A percentile compares a stretch with the other conserved stretches of the same genome.
Conservation (phyloP, 78 protist species). For the Dictyostelium capitatum region DNA sequence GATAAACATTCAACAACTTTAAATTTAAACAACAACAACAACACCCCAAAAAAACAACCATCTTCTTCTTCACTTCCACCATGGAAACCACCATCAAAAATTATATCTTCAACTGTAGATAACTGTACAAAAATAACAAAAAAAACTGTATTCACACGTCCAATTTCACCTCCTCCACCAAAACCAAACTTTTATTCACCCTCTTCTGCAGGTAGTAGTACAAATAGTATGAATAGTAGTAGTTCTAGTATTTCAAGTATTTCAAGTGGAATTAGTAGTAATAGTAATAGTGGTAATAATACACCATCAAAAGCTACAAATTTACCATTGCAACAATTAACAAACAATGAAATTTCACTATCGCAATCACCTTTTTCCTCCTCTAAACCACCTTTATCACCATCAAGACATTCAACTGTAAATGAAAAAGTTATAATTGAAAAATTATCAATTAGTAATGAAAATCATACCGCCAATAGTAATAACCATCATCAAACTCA, state of each 20-base stretch:
- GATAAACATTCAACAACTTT: not conserved
- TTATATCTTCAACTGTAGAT: not conserved
- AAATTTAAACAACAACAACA: not conserved
- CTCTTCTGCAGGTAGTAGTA: not conserved
- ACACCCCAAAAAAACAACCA: constrained; percentile 26
- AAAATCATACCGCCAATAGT: not conserved
- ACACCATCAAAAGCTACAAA: constrained; percentile 2
- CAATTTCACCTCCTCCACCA: constrained; percentile 48
- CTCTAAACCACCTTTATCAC: constrained; percentile 9
- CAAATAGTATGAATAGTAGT: not conserved
- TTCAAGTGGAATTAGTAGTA: not conserved
- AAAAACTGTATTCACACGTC: constrained; percentile 5
- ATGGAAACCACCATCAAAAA: constrained; percentile 5
- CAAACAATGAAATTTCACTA: constrained; percentile 1
- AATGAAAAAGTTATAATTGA: not conserved
- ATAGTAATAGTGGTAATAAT: not conserved
- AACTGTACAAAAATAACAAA: constrained; percentile 18
- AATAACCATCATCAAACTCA: not conserved
- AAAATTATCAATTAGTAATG: not conserved
- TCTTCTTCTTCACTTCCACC: not conserved
- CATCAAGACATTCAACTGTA: not conserved
- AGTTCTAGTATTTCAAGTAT: not conserved
- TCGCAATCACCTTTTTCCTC: not conserved
- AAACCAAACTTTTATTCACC: constrained; percentile 43
- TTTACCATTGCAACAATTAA: not conserved